Percentiles rank a stretch among this genome's conserved stretches.
phyloP scores from a whole-genome alignment of 768 basidiomycete genomes.

The Mrakia hoshinonis region DNA sequence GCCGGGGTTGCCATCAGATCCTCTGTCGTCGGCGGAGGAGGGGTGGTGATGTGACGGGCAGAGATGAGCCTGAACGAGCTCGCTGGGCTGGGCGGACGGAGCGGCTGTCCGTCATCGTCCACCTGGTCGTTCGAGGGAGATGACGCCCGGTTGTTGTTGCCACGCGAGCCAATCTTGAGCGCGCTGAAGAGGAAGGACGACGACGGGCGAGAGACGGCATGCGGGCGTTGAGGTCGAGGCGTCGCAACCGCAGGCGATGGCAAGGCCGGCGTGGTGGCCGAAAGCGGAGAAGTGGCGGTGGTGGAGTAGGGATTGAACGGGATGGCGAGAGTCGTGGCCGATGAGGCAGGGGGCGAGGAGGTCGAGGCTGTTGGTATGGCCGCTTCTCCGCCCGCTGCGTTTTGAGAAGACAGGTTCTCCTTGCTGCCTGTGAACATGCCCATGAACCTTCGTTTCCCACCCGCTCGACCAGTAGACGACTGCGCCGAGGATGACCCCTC shows the following conservation, averaged over 20 bases:
- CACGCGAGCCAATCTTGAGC: background rate
- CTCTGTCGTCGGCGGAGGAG: slow-evolving; percentile 1
- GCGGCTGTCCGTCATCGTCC: background rate
- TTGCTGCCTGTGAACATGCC: background rate
- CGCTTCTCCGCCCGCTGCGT: background rate
- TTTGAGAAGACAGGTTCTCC: background rate
- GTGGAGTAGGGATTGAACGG: background rate
- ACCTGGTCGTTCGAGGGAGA: background rate
- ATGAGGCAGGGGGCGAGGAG: background rate
- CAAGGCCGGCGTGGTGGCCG: background rate
- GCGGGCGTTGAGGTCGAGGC: background rate
- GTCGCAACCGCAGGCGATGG: background rate
- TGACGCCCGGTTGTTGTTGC: background rate
- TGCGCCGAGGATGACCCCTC: background rate
- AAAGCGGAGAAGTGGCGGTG: background rate
- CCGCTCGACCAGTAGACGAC: background rate
- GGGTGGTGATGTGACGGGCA: slow-evolving; percentile 19
- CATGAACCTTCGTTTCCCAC: slow-evolving; percentile 7
- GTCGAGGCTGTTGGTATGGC: background rate
- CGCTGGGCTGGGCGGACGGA: slow-evolving; percentile 22
- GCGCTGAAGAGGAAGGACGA: background rate
- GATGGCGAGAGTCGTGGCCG: background rate
- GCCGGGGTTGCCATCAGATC: background rate
- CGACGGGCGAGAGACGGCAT: background rate
- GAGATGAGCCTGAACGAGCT: slow-evolving; percentile 27